Percentiles rank a stretch among this genome's conserved stretches.
These are phyloP conservation scores for Stemphylium beticola DNA, from an alignment of 2,329 filamentous ascomycete species.

Conservation along the genomic window DNA sequence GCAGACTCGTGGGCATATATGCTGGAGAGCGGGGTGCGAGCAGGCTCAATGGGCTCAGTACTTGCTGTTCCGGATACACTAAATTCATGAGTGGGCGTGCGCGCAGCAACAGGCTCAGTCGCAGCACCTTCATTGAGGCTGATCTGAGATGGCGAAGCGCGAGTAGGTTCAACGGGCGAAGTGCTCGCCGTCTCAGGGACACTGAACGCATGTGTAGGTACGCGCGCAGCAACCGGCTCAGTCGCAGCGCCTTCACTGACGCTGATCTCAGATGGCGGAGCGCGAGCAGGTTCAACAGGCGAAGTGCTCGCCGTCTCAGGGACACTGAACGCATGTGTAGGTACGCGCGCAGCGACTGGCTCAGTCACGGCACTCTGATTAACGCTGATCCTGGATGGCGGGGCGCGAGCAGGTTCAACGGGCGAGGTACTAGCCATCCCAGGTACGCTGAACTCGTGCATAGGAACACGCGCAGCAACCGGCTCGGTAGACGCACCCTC, in stretches of 20 bases:
- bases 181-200: not conserved
- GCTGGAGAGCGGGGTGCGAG: not conserved
- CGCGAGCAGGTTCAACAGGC: not conserved
- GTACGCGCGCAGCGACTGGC: not conserved
- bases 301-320: not conserved
- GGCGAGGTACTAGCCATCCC: slow-evolving; percentile 1
- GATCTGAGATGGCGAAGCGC: not conserved
- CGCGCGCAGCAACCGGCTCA: not conserved
- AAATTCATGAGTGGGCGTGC: not conserved
- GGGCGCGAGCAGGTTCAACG: not conserved
- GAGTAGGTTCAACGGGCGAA: not conserved
- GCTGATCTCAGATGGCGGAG: no score
- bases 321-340: not conserved
- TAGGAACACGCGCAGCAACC: not conserved
- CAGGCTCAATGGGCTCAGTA: not conserved
- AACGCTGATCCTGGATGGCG: not conserved
- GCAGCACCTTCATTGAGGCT: not conserved
- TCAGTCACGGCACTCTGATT: not conserved
- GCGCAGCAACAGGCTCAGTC: not conserved
- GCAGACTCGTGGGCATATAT: not conserved
- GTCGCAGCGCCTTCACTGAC: slow-evolving; percentile 1
- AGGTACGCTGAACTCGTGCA: not conserved
- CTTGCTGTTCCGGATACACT: not conserved
- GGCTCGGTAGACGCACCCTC: slow-evolving; percentile 3
- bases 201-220: not conserved